phyloP scores from a whole-genome alignment of 306 rosid species.

The Malus fusca region DNA sequence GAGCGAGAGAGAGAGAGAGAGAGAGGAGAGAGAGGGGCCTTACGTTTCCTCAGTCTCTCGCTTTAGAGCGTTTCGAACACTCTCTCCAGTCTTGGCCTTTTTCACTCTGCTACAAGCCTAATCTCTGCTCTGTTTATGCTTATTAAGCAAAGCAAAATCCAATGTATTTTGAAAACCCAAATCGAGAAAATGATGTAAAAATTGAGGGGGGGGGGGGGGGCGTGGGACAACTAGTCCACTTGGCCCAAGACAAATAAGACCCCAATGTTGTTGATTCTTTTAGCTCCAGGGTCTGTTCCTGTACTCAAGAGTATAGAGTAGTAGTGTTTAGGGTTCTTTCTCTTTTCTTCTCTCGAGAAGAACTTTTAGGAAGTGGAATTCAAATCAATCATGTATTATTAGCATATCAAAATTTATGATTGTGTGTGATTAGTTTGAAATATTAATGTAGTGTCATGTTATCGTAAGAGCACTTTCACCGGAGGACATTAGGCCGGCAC shows the following conservation, averaged over 20 bases:
- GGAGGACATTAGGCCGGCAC: too few species aligned
- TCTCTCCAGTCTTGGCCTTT: background rate
- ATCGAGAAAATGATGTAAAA: background rate
- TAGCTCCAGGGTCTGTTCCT: background rate
- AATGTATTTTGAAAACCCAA: background rate
- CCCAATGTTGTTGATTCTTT: constrained; percentile 12
- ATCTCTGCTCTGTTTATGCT: too few species aligned
- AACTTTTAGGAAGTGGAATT: too few species aligned
- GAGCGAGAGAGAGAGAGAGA: background rate
- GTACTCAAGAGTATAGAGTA: background rate
- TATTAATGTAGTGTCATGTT: too few species aligned
- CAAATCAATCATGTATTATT: too few species aligned
- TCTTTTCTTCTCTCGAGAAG: too few species aligned
- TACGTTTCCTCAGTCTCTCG: constrained; percentile 18
- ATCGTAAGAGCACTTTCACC: too few species aligned
- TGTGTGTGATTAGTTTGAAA: too few species aligned
- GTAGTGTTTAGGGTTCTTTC: background rate
- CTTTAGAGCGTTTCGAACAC: constrained; percentile 19
- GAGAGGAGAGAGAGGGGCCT: background rate
- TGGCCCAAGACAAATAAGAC: constrained; percentile 14
- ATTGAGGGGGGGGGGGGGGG: background rate
- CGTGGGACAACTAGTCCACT: constrained; percentile 8
- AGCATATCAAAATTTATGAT: too few species aligned
- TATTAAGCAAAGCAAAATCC: background rate
- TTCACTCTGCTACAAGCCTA: too few species aligned